Percentiles rank a stretch among this genome's conserved stretches.
These are phyloP conservation scores for Thalia dealbata DNA, from an alignment of 176 grass and related monocot genomes.

Conservation along the genomic window DNA sequence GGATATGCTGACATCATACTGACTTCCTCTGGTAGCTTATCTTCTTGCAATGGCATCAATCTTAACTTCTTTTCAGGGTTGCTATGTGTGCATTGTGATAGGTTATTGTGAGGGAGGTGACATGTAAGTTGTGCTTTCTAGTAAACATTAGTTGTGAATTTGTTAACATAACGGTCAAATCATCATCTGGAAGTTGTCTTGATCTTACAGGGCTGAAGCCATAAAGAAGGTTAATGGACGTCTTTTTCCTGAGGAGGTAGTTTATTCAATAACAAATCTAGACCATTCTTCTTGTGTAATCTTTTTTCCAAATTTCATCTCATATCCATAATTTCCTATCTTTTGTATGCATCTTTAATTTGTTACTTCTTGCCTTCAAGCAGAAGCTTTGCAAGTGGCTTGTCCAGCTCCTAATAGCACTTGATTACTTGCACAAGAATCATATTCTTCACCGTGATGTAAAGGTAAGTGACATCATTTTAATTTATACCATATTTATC, in stretches of 20 bases:
- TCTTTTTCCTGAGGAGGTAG: slow-evolving; percentile 81
- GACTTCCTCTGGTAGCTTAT: not conserved
- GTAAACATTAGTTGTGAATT: slow-evolving; percentile 5
- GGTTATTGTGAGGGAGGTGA: slow-evolving; percentile 89
- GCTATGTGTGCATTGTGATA: slow-evolving; percentile 91
- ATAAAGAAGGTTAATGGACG: slow-evolving; percentile 70
- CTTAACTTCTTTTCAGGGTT: slow-evolving; percentile 49
- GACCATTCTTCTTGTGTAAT: slow-evolving; percentile 9
- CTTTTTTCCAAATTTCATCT: slow-evolving; percentile 2
- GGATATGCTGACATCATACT: not conserved
- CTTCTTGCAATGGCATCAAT: not conserved
- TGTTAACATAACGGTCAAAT: slow-evolving; percentile 3
- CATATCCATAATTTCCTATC: slow-evolving; percentile 3
- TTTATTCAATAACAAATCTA: slow-evolving; percentile 9
- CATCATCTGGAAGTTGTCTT: slow-evolving; percentile 3
- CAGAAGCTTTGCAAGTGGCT: slow-evolving; percentile 84
- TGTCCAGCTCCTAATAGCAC: slow-evolving; percentile 83
- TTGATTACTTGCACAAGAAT: slow-evolving; percentile 80
- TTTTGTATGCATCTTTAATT: not conserved
- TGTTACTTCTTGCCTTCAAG: slow-evolving; percentile 16
- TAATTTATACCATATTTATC: not conserved
- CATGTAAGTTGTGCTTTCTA: slow-evolving; percentile 51
- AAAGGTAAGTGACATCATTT: slow-evolving; percentile 42
- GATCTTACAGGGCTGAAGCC: slow-evolving; percentile 51
- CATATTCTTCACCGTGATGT: slow-evolving; percentile 97